These are phyloP conservation scores for Chalciporus piperatus DNA, from an alignment of 768 basidiomycete species.

Conservation along the genomic window DNA sequence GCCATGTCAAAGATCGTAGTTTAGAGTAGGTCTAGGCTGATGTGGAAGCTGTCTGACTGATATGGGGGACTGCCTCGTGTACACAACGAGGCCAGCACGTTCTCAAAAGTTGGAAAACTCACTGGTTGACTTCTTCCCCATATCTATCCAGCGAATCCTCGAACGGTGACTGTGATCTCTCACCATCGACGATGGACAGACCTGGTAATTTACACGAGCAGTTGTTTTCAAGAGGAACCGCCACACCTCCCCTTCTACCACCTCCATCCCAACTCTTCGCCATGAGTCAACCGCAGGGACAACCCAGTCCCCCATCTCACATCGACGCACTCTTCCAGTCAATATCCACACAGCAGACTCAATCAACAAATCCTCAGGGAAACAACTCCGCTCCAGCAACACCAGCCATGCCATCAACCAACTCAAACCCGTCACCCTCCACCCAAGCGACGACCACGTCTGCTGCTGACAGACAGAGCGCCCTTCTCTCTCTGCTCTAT, in stretches of 20 bases:
- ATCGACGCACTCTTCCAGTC: conserved; percentile 70
- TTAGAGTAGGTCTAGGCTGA: not conserved
- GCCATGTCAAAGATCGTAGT: not conserved
- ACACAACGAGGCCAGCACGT: conserved; percentile 24
- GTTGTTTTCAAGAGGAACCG: conserved; percentile 52
- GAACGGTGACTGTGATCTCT: no score
- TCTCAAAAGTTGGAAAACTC: conserved; percentile 1
- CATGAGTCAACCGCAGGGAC: conserved; percentile 32
- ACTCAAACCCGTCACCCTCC: conserved; percentile 39
- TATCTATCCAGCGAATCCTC: no score
- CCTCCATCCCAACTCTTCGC: conserved; percentile 32
- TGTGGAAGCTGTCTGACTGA: not conserved
- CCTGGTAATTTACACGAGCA: conserved; percentile 30
- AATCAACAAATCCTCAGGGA: conserved; percentile 37
- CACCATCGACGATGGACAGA: conserved; percentile 8
- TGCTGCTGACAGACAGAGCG: conserved; percentile 68
- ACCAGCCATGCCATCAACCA: conserved; percentile 40
- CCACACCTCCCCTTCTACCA: conserved; percentile 48
- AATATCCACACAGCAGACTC: conserved; percentile 42
- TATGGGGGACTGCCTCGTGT: conserved; percentile 25
- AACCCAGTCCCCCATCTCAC: conserved; percentile 37
- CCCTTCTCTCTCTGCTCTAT: conserved; percentile 68
- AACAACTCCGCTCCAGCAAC: conserved; percentile 42
- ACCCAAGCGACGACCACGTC: conserved; percentile 34
- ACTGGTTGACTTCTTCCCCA: not conserved